Base-by-base conservation (phyloP, 495 filamentous ascomycete species). In the Lepidopterella palustris region DNA sequence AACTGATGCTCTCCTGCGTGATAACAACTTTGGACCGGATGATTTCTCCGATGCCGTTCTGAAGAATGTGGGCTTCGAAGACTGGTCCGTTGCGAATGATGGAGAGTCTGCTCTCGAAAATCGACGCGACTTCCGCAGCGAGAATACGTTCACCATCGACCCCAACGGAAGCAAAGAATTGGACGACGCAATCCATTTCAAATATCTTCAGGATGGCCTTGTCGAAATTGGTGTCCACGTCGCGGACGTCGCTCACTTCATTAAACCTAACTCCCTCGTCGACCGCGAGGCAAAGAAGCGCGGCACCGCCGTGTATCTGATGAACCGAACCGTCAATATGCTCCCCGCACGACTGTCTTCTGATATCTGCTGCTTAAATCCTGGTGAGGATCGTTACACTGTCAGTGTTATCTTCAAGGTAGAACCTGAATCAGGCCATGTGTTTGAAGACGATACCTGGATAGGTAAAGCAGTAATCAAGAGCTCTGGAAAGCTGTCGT, bases 201-300 rank as follows among this genome's bases (percentile, higher is more conserved):
- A 92, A 75, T 78, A 82, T 21, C 79, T 90, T 57, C 76, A 80
- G 1, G 87, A 95, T 73, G 90, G 87, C 57, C 86, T 87, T 75
- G 85, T 96, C 55, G 93, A 98, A 71, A 86, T 98, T 63, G 95
- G 93, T 75, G 82, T 97, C 55, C 93, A 98, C 77, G 89, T 98
- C 66, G 84, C 91, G 26, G 93, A 98, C 75, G 89, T 96, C 61
- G 88, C 93, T 45, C 90, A 97, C 72, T 98, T 98, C 61, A 89
- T 98, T 70, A 97, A 97, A 77, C 79, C 84, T 32, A 96, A 95
- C 78, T 96, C 93, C 21, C 81, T 98, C 51, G 92, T 97, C 29
- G 93, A 98, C 69, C 87, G 93, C 45, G 93, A 98, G 76, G 93
- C 93, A 1, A 96, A 95, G 82, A 98, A 98, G 79, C 87, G 93